A percentile compares a stretch with the other conserved stretches of the same genome.
These are phyloP conservation scores for Cladosporium phlei DNA, from an alignment of 2,329 filamentous ascomycete species.

Conservation along the genomic window DNA sequence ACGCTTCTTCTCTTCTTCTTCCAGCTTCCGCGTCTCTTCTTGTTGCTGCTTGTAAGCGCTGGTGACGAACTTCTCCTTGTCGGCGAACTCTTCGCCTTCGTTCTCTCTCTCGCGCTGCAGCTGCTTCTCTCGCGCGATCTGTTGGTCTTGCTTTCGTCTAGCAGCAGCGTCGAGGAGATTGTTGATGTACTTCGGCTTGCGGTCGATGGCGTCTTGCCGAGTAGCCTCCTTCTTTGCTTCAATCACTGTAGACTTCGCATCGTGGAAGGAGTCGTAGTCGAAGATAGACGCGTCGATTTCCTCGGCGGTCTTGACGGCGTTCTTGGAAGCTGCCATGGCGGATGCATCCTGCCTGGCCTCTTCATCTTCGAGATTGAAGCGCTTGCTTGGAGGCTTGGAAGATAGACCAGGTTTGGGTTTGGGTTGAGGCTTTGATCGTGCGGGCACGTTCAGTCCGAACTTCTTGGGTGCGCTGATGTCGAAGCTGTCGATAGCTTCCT, in stretches of 20 bases:
- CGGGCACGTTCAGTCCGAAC: slow-evolving; percentile 6
- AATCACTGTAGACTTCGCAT: slow-evolving; percentile 59
- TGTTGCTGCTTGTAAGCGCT: slow-evolving; percentile 78
- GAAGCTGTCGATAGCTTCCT: slow-evolving; percentile 53
- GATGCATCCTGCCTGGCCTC: slow-evolving; percentile 60
- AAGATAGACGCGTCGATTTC: slow-evolving; percentile 70
- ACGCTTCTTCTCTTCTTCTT: slow-evolving; percentile 64
- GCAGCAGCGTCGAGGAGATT: slow-evolving; percentile 69
- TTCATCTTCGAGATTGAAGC: slow-evolving; percentile 36
- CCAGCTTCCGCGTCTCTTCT: slow-evolving; percentile 64
- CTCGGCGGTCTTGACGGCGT: slow-evolving; percentile 60
- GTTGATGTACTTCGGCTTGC: slow-evolving; percentile 74
- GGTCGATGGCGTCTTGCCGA: slow-evolving; percentile 51
- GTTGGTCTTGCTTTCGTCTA: slow-evolving; percentile 69
- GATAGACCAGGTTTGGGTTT: slow-evolving; percentile 29
- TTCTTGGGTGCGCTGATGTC: slow-evolving; percentile 45
- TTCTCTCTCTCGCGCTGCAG: slow-evolving; percentile 71
- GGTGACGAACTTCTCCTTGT: slow-evolving; percentile 83
- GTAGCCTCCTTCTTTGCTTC: slow-evolving; percentile 54
- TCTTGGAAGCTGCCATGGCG: slow-evolving; percentile 57
- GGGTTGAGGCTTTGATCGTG: slow-evolving; percentile 1
- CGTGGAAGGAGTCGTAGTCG: slow-evolving; percentile 80
- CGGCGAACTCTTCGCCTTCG: slow-evolving; percentile 74
- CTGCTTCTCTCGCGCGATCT: slow-evolving; percentile 75
- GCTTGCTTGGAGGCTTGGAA: slow-evolving; percentile 37